phyloP scores from a whole-genome alignment of 345 rosid genomes.

The Populus euphratica region DNA sequence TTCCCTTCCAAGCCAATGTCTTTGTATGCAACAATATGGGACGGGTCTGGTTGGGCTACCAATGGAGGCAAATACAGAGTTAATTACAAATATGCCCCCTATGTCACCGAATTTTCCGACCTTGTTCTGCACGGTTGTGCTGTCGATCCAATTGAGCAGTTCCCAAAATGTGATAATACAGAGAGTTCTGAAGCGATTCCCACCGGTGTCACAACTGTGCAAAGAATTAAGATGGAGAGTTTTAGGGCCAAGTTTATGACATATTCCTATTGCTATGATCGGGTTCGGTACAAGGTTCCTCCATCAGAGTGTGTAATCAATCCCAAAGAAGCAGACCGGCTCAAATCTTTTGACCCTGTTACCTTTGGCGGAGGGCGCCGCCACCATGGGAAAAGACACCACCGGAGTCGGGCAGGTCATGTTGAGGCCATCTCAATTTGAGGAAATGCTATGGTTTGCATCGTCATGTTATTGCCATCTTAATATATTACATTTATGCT shows the following conservation, averaged over 20 bases:
- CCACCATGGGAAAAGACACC: slow-evolving; percentile 24
- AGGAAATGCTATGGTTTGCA: not conserved
- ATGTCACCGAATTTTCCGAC: slow-evolving; percentile 55
- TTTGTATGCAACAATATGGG: slow-evolving; percentile 93
- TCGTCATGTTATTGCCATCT: not conserved
- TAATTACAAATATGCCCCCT: slow-evolving; percentile 94
- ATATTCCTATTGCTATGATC: slow-evolving; percentile 91
- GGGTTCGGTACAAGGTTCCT: slow-evolving; percentile 59
- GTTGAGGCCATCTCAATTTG: slow-evolving; percentile 16
- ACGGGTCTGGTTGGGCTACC: slow-evolving; percentile 94
- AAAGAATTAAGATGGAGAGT: slow-evolving; percentile 58
- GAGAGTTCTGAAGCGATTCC: slow-evolving; percentile 31
- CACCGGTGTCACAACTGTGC: slow-evolving; percentile 36
- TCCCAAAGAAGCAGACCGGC: slow-evolving; percentile 56
- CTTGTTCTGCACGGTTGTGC: slow-evolving; percentile 82
- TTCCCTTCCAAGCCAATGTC: slow-evolving; percentile 98
- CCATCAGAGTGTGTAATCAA: slow-evolving; percentile 61
- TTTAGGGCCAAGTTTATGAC: slow-evolving; percentile 77
- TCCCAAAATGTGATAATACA: slow-evolving; percentile 47
- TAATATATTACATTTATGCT: slow-evolving; percentile 11
- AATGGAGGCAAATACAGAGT: slow-evolving; percentile 91
- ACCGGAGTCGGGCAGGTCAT: slow-evolving; percentile 30
- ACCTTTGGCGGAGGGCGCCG: slow-evolving; percentile 55
- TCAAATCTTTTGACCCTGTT: slow-evolving; percentile 65
- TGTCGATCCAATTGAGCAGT: slow-evolving; percentile 69